Conservation (phyloP, 2,329 filamentous ascomycete species). For the Clarireedia paspali region DNA sequence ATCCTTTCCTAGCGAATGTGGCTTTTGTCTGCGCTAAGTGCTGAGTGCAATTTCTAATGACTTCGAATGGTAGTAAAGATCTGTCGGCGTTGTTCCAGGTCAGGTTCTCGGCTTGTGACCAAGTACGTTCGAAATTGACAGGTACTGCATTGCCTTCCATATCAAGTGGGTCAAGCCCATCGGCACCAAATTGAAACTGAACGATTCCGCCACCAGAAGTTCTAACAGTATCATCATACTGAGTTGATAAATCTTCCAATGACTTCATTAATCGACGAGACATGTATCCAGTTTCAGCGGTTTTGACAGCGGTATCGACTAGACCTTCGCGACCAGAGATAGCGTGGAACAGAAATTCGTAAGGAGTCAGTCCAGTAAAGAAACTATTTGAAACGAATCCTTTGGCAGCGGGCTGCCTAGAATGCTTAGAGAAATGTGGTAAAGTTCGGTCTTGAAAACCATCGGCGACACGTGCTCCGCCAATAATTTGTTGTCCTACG, state of each 20-base stretch:
- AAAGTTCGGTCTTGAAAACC: slow-evolving; percentile 94
- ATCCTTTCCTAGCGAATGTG: slow-evolving; percentile 52
- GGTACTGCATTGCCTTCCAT: slow-evolving; percentile 95
- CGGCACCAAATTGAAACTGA: slow-evolving; percentile 95
- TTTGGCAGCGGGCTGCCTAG: slow-evolving; percentile 86
- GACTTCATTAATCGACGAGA: slow-evolving; percentile 97
- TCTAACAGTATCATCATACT: slow-evolving; percentile 91
- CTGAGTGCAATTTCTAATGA: slow-evolving; percentile 58
- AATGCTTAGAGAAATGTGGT: slow-evolving; percentile 91
- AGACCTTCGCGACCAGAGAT: slow-evolving; percentile 98
- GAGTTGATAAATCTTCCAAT: slow-evolving; percentile 84
- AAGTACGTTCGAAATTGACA: slow-evolving; percentile 87
- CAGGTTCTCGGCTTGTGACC: slow-evolving; percentile 67
- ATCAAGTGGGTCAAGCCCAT: slow-evolving; percentile 90
- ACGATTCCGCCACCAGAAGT: slow-evolving; percentile 85
- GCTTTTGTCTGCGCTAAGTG: slow-evolving; percentile 61
- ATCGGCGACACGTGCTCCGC: slow-evolving; percentile 83
- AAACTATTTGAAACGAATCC: slow-evolving; percentile 97
- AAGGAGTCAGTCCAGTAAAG: slow-evolving; percentile 82
- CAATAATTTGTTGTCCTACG: slow-evolving; percentile 97
- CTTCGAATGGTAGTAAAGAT: slow-evolving; percentile 66
- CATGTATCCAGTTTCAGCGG: slow-evolving; percentile 98
- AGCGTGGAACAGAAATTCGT: slow-evolving; percentile 96
- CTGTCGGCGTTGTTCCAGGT: slow-evolving; percentile 74
- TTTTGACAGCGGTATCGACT: slow-evolving; percentile 98